Base-by-base conservation (phyloP, 2,329 filamentous ascomycete species). In the Trichoderma sp. region DNA sequence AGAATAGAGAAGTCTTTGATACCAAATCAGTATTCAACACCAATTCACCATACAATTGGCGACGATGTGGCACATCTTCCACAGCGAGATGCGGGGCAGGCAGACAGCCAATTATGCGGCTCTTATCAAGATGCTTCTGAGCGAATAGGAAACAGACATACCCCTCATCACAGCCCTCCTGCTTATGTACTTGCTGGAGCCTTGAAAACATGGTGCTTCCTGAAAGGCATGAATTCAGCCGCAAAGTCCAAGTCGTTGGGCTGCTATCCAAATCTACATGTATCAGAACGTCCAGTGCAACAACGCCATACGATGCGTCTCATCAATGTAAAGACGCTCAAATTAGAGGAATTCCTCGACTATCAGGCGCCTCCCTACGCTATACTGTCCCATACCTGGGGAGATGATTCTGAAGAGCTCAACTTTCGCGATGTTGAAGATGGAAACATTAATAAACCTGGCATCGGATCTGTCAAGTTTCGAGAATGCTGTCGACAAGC, bases 341-440 rank as follows among this genome's bases (percentile, higher is more conserved):
- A 61, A 15, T 70, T 79, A 12, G 73, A 76, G 51, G 72, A 73
- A 11, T 74, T 78, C 21, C 26, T 68, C 18, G 75, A 74, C n/a
- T 57, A 63, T 28, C 39, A 67, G 7, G 51, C 32, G 0, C 78
- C 77, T 1, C 70, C 72, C 1, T 80, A 80, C n/a, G 78, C 76
- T 56, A 80, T 80, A 32, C 77, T 80, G 8, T 80, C 79, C 0
- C 79, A 80, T 61, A 80, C 78, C 0, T 80, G 79, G 79, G 75
- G 74, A 26, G 11, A 43, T 6, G 70, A 72, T 18, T 39, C 7
- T 18, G 70, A 72, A 24, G 70, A 72, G 32, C 63, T 72, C 43
- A 56, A 3, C n/a, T 62, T 68, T 32, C 63, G 58, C 14, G 70
- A 72, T 4, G 18, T 72, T 21, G 53, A 62, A 34, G 11, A 47